Evolutionary conservation across 805 yeast species (phyloP), one percentile per base, ranked within the genome.

Genomic region (Candida hispaniensis): DNA sequence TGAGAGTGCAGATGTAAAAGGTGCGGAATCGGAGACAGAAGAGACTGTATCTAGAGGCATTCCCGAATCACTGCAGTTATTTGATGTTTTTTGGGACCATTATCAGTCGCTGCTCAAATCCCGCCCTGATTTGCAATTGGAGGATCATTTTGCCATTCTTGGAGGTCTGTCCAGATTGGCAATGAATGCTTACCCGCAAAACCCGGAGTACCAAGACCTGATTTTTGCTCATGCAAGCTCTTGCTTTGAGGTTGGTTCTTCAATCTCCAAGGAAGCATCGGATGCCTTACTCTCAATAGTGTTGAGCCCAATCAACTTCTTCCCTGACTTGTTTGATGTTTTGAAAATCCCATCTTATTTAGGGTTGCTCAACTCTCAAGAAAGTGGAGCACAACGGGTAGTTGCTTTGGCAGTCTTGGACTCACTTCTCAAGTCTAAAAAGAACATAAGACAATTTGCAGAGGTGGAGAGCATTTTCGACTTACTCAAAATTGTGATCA

Each of bases 21-120:
- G 21, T 27, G 8, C 24, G 5, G 19, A 26, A 18, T 11, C 36
- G 10, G 39, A 40, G 7, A 33, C 23, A 15, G 41, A 35, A 36
- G 41, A 34, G 18, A 11, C 19, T n/a, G 15, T 30, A 25, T 21
- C 27, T 12, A 40, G 41, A 8, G 47, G 41, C n/a, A 38, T 40
- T 27, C 47, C 45, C 11, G 44, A 40, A 3, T 48, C 45, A 30
- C 42, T 51, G 34, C 52, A 62, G 34, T 53, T 81, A 20, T 81
- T 85, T 49, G 65, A 64, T 21, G 64, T 65, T 11, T 78, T 85
- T 51, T 75, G 85, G 74, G 55, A 58, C 8, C 81, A 79, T 51
- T 66, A 80, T 40, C 54, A 63, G 19, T 66, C 66, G 27, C 52
- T 85, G 19, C 63, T 66, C 35, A 63, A 71, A 30, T 55, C 64